Percentiles rank a stretch among this genome's conserved stretches.
Conservation (phyloP, 1,284 basidiomycete genomes). For the Neotropicomus parvogracilis region DNA sequence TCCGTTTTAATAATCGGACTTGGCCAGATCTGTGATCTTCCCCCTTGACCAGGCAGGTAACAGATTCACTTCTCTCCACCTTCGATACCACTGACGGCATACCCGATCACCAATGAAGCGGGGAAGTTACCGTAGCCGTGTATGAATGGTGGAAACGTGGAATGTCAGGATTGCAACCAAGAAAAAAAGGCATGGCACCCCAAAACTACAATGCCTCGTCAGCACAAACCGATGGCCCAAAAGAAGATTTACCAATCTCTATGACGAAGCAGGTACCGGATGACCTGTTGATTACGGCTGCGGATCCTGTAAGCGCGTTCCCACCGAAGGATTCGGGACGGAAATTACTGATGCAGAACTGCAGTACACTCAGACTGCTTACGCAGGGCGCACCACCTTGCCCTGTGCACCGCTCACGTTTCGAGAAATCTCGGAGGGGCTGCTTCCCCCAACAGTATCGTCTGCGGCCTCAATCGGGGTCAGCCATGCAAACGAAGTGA, state of each 20-base stretch:
- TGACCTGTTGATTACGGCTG: constrained; percentile 19
- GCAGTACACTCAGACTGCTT: constrained; percentile 52
- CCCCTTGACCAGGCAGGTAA: constrained; percentile 25
- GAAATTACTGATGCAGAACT: constrained; percentile 3
- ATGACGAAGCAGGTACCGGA: constrained; percentile 9
- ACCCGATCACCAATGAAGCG: constrained; percentile 15
- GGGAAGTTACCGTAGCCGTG: constrained; percentile 25
- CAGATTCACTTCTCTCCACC: background rate
- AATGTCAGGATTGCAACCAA: constrained; percentile 8
- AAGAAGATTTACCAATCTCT: background rate
- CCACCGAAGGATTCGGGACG: background rate
- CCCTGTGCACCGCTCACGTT: constrained; percentile 51
- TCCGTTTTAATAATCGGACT: background rate
- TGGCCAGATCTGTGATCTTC: background rate
- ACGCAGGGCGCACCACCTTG: constrained; percentile 44
- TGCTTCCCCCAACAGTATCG: constrained; percentile 36
- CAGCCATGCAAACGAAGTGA: background rate
- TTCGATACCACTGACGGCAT: constrained; percentile 7
- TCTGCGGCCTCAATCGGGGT: constrained; percentile 13
- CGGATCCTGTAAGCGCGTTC: constrained; percentile 24
- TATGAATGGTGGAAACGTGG: constrained; percentile 32
- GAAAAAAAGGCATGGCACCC: constrained; percentile 1
- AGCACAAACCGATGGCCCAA: background rate
- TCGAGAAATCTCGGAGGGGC: constrained; percentile 48
- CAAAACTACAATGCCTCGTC: background rate